A percentile compares a stretch with the other conserved stretches of the same genome.
phyloP scores from a whole-genome alignment of 148 eudicot species.

The Vaccinium vitisidaea region DNA sequence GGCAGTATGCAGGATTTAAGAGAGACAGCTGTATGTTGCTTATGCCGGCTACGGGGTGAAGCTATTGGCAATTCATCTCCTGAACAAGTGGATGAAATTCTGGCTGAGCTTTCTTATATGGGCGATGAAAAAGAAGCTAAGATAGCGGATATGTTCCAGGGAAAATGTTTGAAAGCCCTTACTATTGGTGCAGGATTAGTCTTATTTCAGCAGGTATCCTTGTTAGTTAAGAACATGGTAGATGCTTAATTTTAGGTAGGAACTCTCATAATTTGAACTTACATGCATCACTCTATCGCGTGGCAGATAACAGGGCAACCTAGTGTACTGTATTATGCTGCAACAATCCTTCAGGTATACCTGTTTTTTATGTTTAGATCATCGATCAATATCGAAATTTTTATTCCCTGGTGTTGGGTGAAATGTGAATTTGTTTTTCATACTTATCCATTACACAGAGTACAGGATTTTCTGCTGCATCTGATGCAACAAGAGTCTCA shows the following conservation, averaged over 20 bases:
- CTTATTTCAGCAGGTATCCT: constrained; percentile 82
- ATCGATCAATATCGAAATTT: neutral
- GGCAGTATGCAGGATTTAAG: constrained; percentile 62
- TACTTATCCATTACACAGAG: constrained; percentile 41
- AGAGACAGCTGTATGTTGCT: constrained; percentile 63
- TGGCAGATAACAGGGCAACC: constrained; percentile 97
- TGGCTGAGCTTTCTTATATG: constrained; percentile 67
- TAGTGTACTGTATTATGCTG: constrained; percentile 94
- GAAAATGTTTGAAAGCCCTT: constrained; percentile 90
- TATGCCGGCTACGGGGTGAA: constrained; percentile 77
- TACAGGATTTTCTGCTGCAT: constrained; percentile 98
- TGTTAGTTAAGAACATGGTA: neutral
- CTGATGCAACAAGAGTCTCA: constrained; percentile 93
- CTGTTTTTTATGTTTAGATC: constrained; percentile 12
- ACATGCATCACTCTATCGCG: constrained; percentile 12
- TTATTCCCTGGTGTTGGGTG: neutral
- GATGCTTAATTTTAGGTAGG: constrained; percentile 4
- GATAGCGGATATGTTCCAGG: constrained; percentile 67
- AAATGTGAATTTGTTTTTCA: neutral
- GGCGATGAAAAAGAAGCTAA: constrained; percentile 56
- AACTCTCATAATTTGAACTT: constrained; percentile 13
- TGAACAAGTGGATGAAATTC: constrained; percentile 73
- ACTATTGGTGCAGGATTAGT: constrained; percentile 83
- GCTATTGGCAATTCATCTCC: constrained; percentile 50
- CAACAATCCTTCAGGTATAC: constrained; percentile 76